A percentile compares a stretch with the other conserved stretches of the same genome.
Evolutionary conservation across 495 filamentous ascomycete genomes (phyloP).

Genomic region (Penicillium flavigenum): DNA sequence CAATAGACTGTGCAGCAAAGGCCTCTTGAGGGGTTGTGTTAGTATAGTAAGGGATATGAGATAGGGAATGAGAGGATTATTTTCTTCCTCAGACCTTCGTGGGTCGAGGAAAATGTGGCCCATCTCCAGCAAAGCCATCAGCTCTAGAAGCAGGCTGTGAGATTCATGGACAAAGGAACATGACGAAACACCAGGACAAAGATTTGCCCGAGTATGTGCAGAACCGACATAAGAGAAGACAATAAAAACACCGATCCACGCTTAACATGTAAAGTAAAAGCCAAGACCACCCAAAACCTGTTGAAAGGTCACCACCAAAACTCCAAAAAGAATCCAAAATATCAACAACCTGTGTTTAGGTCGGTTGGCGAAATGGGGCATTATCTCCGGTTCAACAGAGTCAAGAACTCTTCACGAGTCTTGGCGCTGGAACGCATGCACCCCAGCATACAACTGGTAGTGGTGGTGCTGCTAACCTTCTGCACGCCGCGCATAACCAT

Average conservation of each 20-base stretch:
- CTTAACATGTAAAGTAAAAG: slow-evolving; percentile 12
- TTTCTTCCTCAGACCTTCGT: slow-evolving; percentile 4
- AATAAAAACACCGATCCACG: slow-evolving; percentile 12
- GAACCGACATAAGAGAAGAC: slow-evolving; percentile 13
- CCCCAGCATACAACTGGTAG: slow-evolving; percentile 94
- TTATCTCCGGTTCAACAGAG: slow-evolving; percentile 65
- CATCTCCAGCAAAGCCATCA: not conserved
- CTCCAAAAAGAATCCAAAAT: slow-evolving; percentile 35
- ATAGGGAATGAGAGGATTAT: not conserved
- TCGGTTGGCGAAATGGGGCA: not conserved
- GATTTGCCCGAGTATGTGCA: slow-evolving; percentile 18
- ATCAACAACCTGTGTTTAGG: slow-evolving; percentile 1
- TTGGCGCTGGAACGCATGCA: slow-evolving; percentile 90
- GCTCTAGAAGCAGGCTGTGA: not conserved
- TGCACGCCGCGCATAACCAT: slow-evolving; percentile 97
- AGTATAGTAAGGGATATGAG: slow-evolving; percentile 16
- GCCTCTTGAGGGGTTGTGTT: slow-evolving; percentile 18
- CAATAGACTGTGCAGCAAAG: slow-evolving; percentile 11
- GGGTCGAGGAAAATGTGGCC: not conserved
- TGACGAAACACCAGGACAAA: slow-evolving; percentile 1
- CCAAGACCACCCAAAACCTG: slow-evolving; percentile 27
- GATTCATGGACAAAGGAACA: slow-evolving; percentile 1
- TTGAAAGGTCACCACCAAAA: slow-evolving; percentile 44
- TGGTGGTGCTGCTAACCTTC: slow-evolving; percentile 82
- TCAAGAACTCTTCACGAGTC: slow-evolving; percentile 92